Evolutionary conservation across 129 eudicot species (phyloP).

Genomic region (Centrapalus pauciflorus): DNA sequence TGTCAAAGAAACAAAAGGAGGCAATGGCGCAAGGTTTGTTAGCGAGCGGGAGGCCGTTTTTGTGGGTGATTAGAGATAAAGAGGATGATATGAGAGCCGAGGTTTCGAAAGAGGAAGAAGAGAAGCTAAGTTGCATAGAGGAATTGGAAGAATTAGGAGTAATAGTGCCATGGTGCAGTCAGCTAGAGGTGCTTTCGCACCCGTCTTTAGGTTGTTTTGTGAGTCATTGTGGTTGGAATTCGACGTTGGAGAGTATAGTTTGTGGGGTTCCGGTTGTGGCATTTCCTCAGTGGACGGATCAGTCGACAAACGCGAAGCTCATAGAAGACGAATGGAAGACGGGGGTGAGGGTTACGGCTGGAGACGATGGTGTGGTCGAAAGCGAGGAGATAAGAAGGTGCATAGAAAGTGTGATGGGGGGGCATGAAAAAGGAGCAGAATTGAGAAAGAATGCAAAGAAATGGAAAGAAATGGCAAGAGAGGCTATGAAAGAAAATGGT

Average conservation of each 20-base stretch:
- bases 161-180: conserved; percentile 39
- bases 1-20: conserved; percentile 24
- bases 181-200: conserved; percentile 32
- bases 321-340: conserved; percentile 28
- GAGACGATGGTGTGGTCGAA: conserved; percentile 20
- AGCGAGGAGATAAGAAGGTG: conserved; percentile 30
- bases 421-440: conserved; percentile 13
- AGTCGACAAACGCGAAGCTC: conserved; percentile 32
- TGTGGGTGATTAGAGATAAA: conserved; percentile 27
- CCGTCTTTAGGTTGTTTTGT: conserved; percentile 36
- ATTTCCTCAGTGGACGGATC: conserved; percentile 34
- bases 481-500: conserved; percentile 31
- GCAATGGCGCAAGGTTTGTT: conserved; percentile 21
- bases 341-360: conserved; percentile 25
- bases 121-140: conserved; percentile 19
- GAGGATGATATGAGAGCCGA: not conserved
- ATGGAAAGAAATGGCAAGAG: conserved; percentile 26
- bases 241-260: conserved; percentile 30
- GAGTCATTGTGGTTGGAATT: conserved; percentile 44
- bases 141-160: conserved; percentile 27
- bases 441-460: conserved; percentile 26
- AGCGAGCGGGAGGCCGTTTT: conserved; percentile 12
- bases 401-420: conserved; percentile 30
- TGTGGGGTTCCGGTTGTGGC: conserved; percentile 39
- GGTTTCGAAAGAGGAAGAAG: not conserved